Base-by-base conservation (phyloP, 23 red algal genomes). In the Gracilariopsis chorda region DNA sequence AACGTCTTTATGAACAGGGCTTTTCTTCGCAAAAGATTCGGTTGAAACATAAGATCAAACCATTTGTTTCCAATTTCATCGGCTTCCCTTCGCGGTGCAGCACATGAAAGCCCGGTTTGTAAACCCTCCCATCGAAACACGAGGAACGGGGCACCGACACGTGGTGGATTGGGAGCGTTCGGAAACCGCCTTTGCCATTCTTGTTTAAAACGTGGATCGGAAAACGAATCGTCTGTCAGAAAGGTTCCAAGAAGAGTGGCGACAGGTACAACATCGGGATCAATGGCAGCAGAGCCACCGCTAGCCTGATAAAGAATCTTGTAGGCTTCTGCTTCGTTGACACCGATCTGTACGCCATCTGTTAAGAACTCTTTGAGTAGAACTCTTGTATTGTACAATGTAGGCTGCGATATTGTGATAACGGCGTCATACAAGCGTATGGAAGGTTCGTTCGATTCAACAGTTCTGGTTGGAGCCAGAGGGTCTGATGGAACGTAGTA, bases 121-220 rank as follows among this genome's bases (percentile, higher is more conserved):
- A 78, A 46, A 7, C 95, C 95, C 80, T 98, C 90, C 90, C 90
- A 98, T 62, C 86, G 68, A 72, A 98, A 98, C 21, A 98, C 95
- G 16, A 98, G 81, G 65, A 89, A 98, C 47, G 92, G 90, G 29
- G 84, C 81, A 29, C 69, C 77, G 20, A 40, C 43, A 39, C 49
- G 40, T n/a, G 93, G 93, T 48, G 86, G 76, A 64, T 57, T 67
- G 24, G 85, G 85, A 28, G 79, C 76, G 25, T 55, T 64, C 10
- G 93, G 93, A 78, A 95, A 95, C n/a, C 67, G 73, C 19, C 47
- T 49, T 48, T 36, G 41, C 93, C 93, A 95, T 25, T 17, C 45
- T 46, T 64, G 47, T 21, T 25, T 46, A 65, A 95, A 95, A 49
- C 30, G 37, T 29, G 86, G 77, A 17, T 48, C 42, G 4, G 20